Percentiles rank a stretch among this genome's conserved stretches.
phyloP scores from a whole-genome alignment of 1,284 basidiomycete genomes.

The Hypsizygus ulmarius region DNA sequence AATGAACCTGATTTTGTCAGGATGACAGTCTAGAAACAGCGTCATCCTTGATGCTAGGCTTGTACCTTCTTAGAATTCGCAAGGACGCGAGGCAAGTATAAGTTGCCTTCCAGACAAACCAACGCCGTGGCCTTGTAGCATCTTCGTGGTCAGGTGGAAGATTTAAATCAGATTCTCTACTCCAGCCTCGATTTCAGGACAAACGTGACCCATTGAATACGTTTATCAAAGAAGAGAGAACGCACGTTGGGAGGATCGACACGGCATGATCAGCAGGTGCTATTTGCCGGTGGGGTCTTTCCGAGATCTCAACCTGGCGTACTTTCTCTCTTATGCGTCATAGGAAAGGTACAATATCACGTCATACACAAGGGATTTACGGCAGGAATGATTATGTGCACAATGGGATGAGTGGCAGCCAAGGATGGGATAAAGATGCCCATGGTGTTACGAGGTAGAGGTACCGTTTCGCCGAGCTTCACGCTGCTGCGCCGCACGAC shows the following conservation, averaged over 20 bases:
- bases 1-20: no score
- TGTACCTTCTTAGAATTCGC: no score
- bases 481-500: constrained; percentile 39
- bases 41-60: no score
- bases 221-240: background rate
- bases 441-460: constrained; percentile 13
- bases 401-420: background rate
- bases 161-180: no score
- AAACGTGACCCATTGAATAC: constrained; percentile 8
- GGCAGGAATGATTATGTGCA: background rate
- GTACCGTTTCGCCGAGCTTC: constrained; percentile 18
- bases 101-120: no score
- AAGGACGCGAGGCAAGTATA: no score
- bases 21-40: no score
- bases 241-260: constrained; percentile 1
- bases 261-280: constrained; percentile 5
- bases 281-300: constrained; percentile 10
- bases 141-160: no score
- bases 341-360: constrained; percentile 18
- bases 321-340: constrained; percentile 18
- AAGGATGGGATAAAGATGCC: constrained; percentile 8
- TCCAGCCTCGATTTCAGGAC: background rate
- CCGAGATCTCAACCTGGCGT: background rate
- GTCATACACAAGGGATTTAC: constrained; percentile 7
- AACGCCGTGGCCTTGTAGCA: no score